Evolutionary conservation across 768 basidiomycete species (phyloP).

Genomic region (Pleurotus giganteus): DNA sequence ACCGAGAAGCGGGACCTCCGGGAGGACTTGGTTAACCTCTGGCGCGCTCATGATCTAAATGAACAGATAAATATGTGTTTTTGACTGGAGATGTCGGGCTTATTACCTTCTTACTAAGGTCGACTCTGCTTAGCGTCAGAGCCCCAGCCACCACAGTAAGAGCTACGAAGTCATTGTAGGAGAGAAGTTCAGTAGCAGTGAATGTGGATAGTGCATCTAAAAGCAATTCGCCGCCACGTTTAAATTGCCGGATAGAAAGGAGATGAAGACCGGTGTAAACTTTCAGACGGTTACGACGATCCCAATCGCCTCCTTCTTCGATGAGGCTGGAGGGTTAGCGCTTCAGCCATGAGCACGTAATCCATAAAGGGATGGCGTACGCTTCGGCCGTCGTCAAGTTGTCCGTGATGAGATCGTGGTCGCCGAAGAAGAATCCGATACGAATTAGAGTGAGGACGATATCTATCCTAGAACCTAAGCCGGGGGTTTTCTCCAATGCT

Average conservation of each 20-base stretch:
- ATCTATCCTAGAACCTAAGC: slow-evolving; percentile 91
- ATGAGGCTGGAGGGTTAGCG: slow-evolving; percentile 56
- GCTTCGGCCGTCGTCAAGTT: slow-evolving; percentile 80
- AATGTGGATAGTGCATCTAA: slow-evolving; percentile 93
- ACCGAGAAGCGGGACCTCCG: slow-evolving; percentile 78
- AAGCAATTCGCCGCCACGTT: slow-evolving; percentile 78
- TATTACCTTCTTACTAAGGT: slow-evolving; percentile 86
- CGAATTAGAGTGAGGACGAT: slow-evolving; percentile 85
- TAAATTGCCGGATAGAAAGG: slow-evolving; percentile 89
- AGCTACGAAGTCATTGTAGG: slow-evolving; percentile 88
- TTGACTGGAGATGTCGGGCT: neutral
- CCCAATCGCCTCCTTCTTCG: slow-evolving; percentile 98
- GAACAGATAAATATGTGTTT: slow-evolving; percentile 9
- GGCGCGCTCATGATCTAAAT: slow-evolving; percentile 77
- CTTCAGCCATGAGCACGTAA: no score
- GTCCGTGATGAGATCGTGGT: slow-evolving; percentile 65
- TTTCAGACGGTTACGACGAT: slow-evolving; percentile 92
- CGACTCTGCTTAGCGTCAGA: slow-evolving; percentile 74
- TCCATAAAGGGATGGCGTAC: slow-evolving; percentile 42
- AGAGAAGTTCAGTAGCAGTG: slow-evolving; percentile 85
- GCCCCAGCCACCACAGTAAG: slow-evolving; percentile 80
- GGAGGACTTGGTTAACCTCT: slow-evolving; percentile 83
- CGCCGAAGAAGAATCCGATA: slow-evolving; percentile 87
- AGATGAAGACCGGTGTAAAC: slow-evolving; percentile 89
- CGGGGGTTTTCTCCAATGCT: slow-evolving; percentile 89